These are phyloP conservation scores for Tremella yokohamensis DNA, from an alignment of 768 basidiomycete species.

Conservation along the genomic window DNA sequence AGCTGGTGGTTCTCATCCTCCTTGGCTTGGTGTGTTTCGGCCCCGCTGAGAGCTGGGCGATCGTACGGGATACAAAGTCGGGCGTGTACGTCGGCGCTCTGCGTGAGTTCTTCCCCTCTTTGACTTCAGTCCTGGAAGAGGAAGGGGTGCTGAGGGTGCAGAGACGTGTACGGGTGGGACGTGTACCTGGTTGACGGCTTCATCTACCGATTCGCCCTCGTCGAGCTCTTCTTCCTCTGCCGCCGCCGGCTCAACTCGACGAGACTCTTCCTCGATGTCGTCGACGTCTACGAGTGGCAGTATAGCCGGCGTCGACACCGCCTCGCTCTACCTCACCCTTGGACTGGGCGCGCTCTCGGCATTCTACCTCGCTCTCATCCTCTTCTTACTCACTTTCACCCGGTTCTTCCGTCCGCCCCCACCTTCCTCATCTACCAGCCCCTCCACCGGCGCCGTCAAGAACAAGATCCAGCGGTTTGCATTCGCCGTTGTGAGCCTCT, in stretches of 20 bases:
- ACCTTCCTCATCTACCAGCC: no score
- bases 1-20: not conserved
- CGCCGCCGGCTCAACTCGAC: not conserved
- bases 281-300: not conserved
- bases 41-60: conserved; percentile 1
- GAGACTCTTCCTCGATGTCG: not conserved
- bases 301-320: not conserved
- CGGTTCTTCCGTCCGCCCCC: conserved; percentile 1
- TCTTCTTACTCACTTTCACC: not conserved
- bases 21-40: not conserved
- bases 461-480: not conserved
- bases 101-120: not conserved
- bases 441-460: not conserved
- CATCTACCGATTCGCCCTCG: not conserved
- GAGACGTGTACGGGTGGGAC: no score
- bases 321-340: conserved; percentile 2
- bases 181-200: no score
- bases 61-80: not conserved
- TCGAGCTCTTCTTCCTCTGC: not conserved
- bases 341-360: not conserved
- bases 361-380: conserved; percentile 2
- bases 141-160: no score
- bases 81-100: not conserved
- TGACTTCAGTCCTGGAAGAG: not conserved
- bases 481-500: not conserved